phyloP scores from a whole-genome alignment of 2,329 filamentous ascomycete genomes.

The Colletotrichum zoysiae region DNA sequence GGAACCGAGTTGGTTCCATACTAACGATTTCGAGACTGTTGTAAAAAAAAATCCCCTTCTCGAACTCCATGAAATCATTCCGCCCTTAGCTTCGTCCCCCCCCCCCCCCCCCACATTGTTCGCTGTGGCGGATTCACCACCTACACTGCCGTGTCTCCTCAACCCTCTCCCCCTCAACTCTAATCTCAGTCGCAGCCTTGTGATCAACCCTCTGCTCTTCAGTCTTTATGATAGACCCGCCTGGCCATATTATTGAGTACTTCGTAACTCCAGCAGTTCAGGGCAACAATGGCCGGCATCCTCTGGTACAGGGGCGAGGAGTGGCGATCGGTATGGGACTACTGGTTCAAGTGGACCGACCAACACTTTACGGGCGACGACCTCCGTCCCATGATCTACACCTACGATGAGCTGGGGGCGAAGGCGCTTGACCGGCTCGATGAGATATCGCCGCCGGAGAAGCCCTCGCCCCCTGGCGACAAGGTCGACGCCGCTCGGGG shows the following conservation, averaged over 20 bases:
- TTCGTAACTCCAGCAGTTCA: neutral
- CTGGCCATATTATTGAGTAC: neutral
- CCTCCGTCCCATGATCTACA: constrained; percentile 69
- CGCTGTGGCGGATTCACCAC: neutral
- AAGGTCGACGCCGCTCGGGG: constrained; percentile 48
- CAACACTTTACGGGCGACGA: constrained; percentile 73
- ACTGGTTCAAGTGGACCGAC: constrained; percentile 77
- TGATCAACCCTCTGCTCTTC: neutral
- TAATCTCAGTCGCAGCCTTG: too few species aligned
- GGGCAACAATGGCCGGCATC: constrained; percentile 32
- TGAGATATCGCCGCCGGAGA: constrained; percentile 64
- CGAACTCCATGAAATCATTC: constrained; percentile 34
- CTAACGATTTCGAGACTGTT: neutral
- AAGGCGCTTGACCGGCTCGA: constrained; percentile 75
- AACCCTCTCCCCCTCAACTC: neutral
- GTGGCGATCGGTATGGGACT: constrained; percentile 64
- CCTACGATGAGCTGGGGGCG: constrained; percentile 77
- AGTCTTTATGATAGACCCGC: neutral
- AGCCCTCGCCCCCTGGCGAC: constrained; percentile 49
- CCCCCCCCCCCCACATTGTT: constrained; percentile 10
- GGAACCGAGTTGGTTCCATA: neutral
- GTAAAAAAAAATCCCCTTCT: neutral
- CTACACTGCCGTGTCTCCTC: neutral
- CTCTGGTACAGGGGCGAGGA: constrained; percentile 40
- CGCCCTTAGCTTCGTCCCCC: constrained; percentile 1